These are phyloP conservation scores for Conticribra guillardii DNA, from an alignment of 108 stramenopile species.

Conservation along the genomic window DNA sequence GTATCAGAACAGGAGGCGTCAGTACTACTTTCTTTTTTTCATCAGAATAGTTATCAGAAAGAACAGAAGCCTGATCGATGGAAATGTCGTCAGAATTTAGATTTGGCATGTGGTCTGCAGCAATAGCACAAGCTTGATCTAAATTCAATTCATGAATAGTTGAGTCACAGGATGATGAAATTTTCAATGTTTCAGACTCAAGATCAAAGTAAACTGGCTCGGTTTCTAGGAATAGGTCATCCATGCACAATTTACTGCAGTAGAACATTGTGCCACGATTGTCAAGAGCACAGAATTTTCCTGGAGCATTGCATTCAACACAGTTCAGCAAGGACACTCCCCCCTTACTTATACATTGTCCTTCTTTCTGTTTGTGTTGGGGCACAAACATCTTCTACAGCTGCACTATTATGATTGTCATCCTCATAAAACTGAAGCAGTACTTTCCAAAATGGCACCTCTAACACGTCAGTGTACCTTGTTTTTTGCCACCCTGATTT, in stretches of 20 bases:
- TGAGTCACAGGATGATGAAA: constrained; percentile 7
- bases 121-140: constrained; percentile 18
- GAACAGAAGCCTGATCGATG: constrained; percentile 4
- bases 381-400: not conserved
- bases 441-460: constrained; percentile 25
- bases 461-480: not conserved
- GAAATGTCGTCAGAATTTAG: constrained; percentile 22
- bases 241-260: constrained; percentile 30
- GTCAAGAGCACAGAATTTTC: constrained; percentile 14
- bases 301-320: not conserved
- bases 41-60: not conserved
- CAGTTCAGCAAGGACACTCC: constrained; percentile 1
- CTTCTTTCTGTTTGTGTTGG: too few species aligned
- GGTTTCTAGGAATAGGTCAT: constrained; percentile 10
- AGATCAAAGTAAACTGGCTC: constrained; percentile 23
- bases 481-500: constrained; percentile 32
- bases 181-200: constrained; percentile 14
- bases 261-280: constrained; percentile 22
- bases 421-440: constrained; percentile 25
- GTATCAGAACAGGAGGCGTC: not conserved
- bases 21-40: constrained; percentile 7
- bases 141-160: constrained; percentile 8
- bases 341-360: too few species aligned
- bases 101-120: constrained; percentile 27
- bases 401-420: constrained; percentile 1